Percentiles rank a stretch among this genome's conserved stretches.
Conservation (phyloP, 2,329 filamentous ascomycete genomes). For the Neopestalotiopsis sp. region DNA sequence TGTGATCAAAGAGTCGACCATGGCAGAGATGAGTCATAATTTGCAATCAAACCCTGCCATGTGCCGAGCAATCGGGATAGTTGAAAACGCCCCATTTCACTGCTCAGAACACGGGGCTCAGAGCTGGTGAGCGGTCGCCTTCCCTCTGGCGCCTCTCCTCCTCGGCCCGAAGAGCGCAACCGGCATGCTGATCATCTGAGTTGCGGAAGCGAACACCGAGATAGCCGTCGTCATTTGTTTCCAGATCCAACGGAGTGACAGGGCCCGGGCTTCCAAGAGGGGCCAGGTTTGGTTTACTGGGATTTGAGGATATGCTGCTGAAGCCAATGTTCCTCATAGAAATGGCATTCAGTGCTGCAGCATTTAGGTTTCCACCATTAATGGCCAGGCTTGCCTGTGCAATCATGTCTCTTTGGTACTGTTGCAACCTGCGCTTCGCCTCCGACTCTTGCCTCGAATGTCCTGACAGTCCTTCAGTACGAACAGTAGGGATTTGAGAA, state of each 20-base stretch:
- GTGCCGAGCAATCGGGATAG: too few relatives aligned
- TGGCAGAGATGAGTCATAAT: too few relatives aligned
- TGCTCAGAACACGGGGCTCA: slow-evolving; percentile 24
- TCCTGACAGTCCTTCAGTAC: slow-evolving; percentile 25
- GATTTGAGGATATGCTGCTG: slow-evolving; percentile 35
- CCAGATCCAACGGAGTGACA: slow-evolving; percentile 65
- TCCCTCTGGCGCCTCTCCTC: slow-evolving; percentile 38
- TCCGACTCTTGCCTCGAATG: slow-evolving; percentile 50
- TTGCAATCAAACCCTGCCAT: too few relatives aligned
- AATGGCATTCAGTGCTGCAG: slow-evolving; percentile 40
- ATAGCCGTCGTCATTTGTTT: slow-evolving; percentile 43
- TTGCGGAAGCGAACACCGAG: slow-evolving; percentile 40
- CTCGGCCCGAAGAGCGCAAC: slow-evolving; percentile 37
- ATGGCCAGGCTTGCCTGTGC: slow-evolving; percentile 58
- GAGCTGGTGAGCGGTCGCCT: slow-evolving; percentile 35
- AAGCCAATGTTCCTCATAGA: slow-evolving; percentile 45
- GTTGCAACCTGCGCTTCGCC: slow-evolving; percentile 55
- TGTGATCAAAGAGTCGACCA: too few relatives aligned
- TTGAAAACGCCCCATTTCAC: too few relatives aligned
- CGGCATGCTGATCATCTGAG: slow-evolving; percentile 27
- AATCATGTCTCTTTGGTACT: slow-evolving; percentile 67
- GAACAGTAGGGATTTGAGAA: slow-evolving; percentile 36
- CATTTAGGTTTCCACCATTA: slow-evolving; percentile 34
- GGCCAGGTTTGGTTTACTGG: slow-evolving; percentile 53
- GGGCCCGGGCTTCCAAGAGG: slow-evolving; percentile 64